Conservation (phyloP, 2,329 filamentous ascomycete genomes). For the Colletotrichum sp. region DNA sequence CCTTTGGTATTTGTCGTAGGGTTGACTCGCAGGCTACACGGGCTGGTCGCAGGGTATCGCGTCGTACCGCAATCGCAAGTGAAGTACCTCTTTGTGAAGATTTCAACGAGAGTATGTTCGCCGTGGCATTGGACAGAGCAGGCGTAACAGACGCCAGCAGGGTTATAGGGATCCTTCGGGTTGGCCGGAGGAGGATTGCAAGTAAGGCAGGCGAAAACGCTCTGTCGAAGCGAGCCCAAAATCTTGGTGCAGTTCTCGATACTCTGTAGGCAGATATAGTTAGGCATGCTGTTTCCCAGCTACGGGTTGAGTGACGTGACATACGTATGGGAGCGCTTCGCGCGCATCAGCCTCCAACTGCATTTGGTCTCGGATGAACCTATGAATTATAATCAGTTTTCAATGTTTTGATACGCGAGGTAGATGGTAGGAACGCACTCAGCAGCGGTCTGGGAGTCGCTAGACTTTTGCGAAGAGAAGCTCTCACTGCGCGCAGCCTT, state of each 20-base stretch:
- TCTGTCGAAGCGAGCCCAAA: constrained; percentile 87
- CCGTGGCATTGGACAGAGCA: constrained; percentile 97
- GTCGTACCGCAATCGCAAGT: constrained; percentile 95
- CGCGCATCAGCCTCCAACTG: constrained; percentile 93
- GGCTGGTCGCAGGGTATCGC: constrained; percentile 71
- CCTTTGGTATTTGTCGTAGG: constrained; percentile 77
- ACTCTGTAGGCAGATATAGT: constrained; percentile 59
- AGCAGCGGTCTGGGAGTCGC: constrained; percentile 74
- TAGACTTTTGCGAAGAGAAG: constrained; percentile 63
- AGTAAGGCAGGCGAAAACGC: constrained; percentile 89
- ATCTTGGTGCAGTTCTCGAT: constrained; percentile 92
- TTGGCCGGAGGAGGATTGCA: constrained; percentile 82
- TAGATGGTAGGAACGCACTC: constrained; percentile 52
- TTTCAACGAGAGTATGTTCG: constrained; percentile 91
- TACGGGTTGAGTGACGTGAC: constrained; percentile 29
- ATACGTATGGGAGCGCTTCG: constrained; percentile 90
- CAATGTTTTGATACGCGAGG: neutral
- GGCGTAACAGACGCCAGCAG: constrained; percentile 92
- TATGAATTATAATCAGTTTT: constrained; percentile 34
- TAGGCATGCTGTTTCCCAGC: neutral
- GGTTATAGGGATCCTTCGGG: constrained; percentile 65
- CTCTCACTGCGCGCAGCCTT: constrained; percentile 55
- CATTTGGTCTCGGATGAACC: constrained; percentile 88
- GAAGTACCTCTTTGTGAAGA: constrained; percentile 95
- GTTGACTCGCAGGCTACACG: constrained; percentile 79